Conservation (phyloP, 2,329 filamentous ascomycete species). For the Lachnellula suecica region DNA sequence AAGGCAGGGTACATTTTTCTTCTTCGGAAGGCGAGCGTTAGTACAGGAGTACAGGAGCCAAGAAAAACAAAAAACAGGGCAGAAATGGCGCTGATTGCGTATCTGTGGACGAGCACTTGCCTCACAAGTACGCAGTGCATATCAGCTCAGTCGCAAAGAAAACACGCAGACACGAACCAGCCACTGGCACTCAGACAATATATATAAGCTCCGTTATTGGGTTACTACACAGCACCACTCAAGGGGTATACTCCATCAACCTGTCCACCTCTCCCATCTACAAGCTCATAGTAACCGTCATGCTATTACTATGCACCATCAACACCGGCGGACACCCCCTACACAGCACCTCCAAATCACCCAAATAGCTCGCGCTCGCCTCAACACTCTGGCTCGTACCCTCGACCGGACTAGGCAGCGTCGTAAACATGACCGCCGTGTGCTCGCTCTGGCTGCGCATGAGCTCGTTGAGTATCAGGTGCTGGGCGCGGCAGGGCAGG, state of each 20-base stretch:
- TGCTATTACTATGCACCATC: slow-evolving; percentile 82
- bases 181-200: too few species aligned
- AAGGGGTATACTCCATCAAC: background rate
- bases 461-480: slow-evolving; percentile 83
- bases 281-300: slow-evolving; percentile 81
- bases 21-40: too few species aligned
- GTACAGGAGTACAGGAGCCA: too few species aligned
- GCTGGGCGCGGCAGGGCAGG: slow-evolving; percentile 78
- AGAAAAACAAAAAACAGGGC: too few species aligned
- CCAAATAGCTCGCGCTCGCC: slow-evolving; percentile 72
- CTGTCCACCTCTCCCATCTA: slow-evolving; percentile 32
- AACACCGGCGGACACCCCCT: slow-evolving; percentile 73
- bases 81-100: too few species aligned
- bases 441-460: slow-evolving; percentile 67
- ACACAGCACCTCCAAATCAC: slow-evolving; percentile 76
- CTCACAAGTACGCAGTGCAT: too few species aligned
- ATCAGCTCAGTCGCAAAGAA: too few species aligned
- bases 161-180: too few species aligned
- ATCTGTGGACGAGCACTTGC: too few species aligned
- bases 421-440: slow-evolving; percentile 80
- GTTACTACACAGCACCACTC: too few species aligned
- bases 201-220: too few species aligned
- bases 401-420: slow-evolving; percentile 76
- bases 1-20: too few species aligned
- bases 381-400: slow-evolving; percentile 71